Base-by-base conservation (phyloP, 1,139 yeast species). In the Blastobotrys elegans region DNA sequence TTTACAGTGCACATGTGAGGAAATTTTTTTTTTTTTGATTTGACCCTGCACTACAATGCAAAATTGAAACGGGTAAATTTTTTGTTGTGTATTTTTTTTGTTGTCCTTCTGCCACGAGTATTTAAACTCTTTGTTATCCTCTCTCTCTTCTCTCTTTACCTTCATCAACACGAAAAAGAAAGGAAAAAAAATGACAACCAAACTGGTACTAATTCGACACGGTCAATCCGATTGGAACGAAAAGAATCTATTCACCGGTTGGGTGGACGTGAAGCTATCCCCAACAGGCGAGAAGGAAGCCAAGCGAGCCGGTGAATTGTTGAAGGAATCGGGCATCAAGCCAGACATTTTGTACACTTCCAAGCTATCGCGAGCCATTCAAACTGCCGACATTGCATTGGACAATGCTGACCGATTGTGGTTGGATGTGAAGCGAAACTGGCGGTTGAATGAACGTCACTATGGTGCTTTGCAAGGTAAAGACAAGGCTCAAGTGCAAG, bases 181-280 rank as follows among this genome's bases (percentile, higher is more conserved):
- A 33, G 24, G 29, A 32, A 18, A 29, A 18, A 49, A 26, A 44
- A 43, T 44, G 26, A 48, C 46, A 30, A 32, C 45, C 56, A 66
- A 63, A 51, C 60, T 68, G 46, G 65, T 68, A 47, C 63, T 68
- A 46, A 61, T 68, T 43, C 68, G 97, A 80, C 97, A 90, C 92
- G 97, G 97, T 67, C 96, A 90, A 79, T 86, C 96, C 74, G 97
- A 87, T 72, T 90, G 97, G 97, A 90, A 90, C 73, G 96, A 88
- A 74, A 87, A 87, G 80, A 90, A 92, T 80, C 79, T 90, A 63
- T 92, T 92, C 83, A 90, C 97, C 70, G 98, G 98, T 67, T 92
- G 98, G 98, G 97, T 90, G 57, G 97, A 90, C 71, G 95, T 88
- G 59, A 78, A 80, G 68, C 81, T 92, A 70, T 82, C 94, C 50